A percentile compares a stretch with the other conserved stretches of the same genome.
Conservation (phyloP, 768 basidiomycete genomes). For the Holtermanniella nyarrowii region DNA sequence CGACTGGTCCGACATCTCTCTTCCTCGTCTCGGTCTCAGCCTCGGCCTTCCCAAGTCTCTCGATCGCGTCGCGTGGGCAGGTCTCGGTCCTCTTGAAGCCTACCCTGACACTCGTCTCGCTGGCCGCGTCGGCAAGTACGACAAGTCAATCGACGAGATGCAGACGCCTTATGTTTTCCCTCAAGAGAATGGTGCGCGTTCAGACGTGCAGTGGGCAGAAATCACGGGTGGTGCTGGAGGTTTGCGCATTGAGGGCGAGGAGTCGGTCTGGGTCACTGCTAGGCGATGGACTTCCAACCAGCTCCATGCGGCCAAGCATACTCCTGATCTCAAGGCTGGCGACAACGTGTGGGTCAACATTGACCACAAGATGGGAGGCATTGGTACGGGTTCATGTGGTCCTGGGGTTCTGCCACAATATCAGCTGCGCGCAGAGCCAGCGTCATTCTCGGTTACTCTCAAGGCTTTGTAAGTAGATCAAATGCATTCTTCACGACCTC, state of each 20-base stretch:
- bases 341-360: conserved; percentile 4
- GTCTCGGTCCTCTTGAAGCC: conserved; percentile 3
- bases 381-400: conserved; percentile 4
- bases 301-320: conserved; percentile 4
- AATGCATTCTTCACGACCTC: too few species aligned
- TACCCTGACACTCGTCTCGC: conserved; percentile 1
- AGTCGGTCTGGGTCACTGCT: conserved; percentile 1
- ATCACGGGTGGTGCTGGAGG: background rate
- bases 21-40: conserved; percentile 2
- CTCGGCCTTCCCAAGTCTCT: background rate
- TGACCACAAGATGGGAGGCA: background rate
- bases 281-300: conserved; percentile 6
- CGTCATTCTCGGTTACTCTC: background rate
- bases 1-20: conserved; percentile 1
- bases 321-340: conserved; percentile 1
- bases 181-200: conserved; percentile 7
- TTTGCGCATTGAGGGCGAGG: background rate
- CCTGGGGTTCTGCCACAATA: conserved; percentile 2
- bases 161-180: conserved; percentile 6
- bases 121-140: background rate
- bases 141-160: conserved; percentile 3
- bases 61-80: conserved; percentile 1
- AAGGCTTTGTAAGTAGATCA: too few species aligned
- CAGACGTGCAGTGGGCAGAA: conserved; percentile 3
- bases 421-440: background rate